Conservation (phyloP, 495 filamentous ascomycete genomes). For the Neurospora sp. region DNA sequence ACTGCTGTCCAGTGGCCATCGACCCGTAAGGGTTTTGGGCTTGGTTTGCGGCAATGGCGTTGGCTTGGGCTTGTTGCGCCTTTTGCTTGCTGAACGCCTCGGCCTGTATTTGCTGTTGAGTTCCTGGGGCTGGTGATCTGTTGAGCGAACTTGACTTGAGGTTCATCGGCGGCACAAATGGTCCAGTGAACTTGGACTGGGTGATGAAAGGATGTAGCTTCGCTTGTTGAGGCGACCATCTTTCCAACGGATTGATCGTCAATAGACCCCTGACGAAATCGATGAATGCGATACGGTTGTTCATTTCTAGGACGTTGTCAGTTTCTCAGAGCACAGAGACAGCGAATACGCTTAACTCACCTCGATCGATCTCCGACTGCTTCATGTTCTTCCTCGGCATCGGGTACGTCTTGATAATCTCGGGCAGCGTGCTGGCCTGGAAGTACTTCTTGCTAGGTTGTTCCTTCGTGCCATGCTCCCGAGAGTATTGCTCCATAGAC, state of each 20-base stretch:
- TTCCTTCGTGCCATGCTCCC: conserved; percentile 92
- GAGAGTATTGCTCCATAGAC: conserved; percentile 92
- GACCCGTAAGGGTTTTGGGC: conserved; percentile 40
- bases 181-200: conserved; percentile 91
- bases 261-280: conserved; percentile 96
- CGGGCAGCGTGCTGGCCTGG: conserved; percentile 80
- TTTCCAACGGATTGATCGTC: conserved; percentile 89
- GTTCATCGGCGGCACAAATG: conserved; percentile 97
- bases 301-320: conserved; percentile 65
- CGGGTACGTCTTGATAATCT: conserved; percentile 93
- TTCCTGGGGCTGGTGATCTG: conserved; percentile 87
- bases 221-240: conserved; percentile 97
- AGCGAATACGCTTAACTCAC: conserved; percentile 38
- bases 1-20: conserved; percentile 26
- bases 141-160: conserved; percentile 72
- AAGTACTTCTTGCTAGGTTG: conserved; percentile 99
- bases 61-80: conserved; percentile 58
- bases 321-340: not conserved
- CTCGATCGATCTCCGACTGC: conserved; percentile 88
- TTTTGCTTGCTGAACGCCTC: conserved; percentile 86
- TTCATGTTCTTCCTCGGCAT: conserved; percentile 99
- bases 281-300: conserved; percentile 95
- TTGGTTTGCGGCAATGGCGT: conserved; percentile 46
- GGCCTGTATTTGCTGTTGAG: conserved; percentile 91
- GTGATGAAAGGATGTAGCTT: conserved; percentile 98